Evolutionary conservation across 1,284 basidiomycete species (phyloP).

Genomic region (Tremellales sp.): DNA sequence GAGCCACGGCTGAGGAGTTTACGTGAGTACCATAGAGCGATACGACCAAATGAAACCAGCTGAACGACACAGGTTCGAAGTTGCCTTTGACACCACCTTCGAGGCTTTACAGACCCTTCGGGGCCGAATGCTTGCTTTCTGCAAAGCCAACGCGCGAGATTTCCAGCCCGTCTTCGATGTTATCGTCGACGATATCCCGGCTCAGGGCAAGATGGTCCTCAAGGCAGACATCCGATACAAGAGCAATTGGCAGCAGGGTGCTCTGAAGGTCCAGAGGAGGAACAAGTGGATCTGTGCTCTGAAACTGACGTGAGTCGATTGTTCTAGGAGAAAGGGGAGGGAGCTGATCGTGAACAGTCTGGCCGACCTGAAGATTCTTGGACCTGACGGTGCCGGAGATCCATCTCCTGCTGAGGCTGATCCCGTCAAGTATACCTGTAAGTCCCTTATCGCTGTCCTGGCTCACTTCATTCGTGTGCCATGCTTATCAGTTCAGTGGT

Average conservation of each 20-base stretch:
- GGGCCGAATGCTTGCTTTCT: conserved; percentile 74
- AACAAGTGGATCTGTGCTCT: conserved; percentile 91
- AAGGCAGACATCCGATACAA: conserved; percentile 79
- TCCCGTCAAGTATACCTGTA: conserved; percentile 59
- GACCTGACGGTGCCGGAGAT: conserved; percentile 63
- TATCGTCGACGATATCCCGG: conserved; percentile 64
- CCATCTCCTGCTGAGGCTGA: conserved; percentile 54
- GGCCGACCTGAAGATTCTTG: conserved; percentile 67
- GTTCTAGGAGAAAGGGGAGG: neutral
- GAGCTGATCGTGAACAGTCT: conserved; percentile 47
- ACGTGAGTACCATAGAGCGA: conserved; percentile 6
- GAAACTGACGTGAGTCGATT: conserved; percentile 55
- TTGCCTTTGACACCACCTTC: conserved; percentile 72
- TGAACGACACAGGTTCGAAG: conserved; percentile 70
- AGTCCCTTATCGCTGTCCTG: conserved; percentile 10
- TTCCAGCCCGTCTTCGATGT: conserved; percentile 68
- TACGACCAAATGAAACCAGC: neutral
- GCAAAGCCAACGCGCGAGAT: conserved; percentile 65
- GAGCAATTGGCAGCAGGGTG: conserved; percentile 79
- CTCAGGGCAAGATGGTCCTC: conserved; percentile 72
- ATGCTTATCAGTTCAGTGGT: conserved; percentile 49
- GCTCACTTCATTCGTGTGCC: neutral
- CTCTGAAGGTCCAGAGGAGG: conserved; percentile 64
- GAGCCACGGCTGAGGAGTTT: conserved; percentile 49
- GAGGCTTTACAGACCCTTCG: conserved; percentile 77